Evolutionary conservation across 208 protist genomes (phyloP), one percentile per base, ranked within the genome.

Genomic region (Acanthamoeba triangularis): DNA sequence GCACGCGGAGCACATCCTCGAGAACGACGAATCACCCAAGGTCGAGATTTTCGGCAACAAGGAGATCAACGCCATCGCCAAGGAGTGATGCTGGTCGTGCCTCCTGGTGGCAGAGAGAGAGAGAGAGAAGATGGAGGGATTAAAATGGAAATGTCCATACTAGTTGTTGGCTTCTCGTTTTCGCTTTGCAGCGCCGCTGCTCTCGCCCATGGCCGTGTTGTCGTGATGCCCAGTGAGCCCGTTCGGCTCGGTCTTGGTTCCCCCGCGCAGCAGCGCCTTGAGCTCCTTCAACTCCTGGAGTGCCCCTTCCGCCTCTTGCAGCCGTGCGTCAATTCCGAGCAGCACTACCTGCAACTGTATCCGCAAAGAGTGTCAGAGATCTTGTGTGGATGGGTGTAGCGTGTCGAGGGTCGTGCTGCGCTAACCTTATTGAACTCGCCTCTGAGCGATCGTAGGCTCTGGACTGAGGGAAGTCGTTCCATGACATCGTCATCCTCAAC

Each of bases 1-100:
- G 18, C 76, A 85, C 37, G 76, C 76, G 28, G 76, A 85, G 30
- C 76, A 85, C 35, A 23, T 85, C n/a, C 76, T 85, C n/a, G 76
- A 85, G 44, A 85, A 56, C 35, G 76, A 85, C 28, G 76, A 49
- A 23, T 8, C 76, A 33, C 18, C 35, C 76, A 33, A 56, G 30
- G 44, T 59, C 14, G 76, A 85, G 28, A 56, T 85, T 7, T 85
- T 85, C 44, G 54, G n/a, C 76, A 85, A 85, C 76, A 85, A 85
- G 76, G 11, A 85, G 0, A 85, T 85, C 76, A 85, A 85, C 76
- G 30, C 47, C 23, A 85, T 85, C 23, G 47, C 76, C 47, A 33
- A 85, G 47, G 47, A 54, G 76, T 49, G 6, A 8, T 8, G 65
- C 28, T 28, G 28, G 28, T 76, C n/a, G 30, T 76, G 67, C 28